Base-by-base conservation (phyloP, 257 asterid species). In the Lycium barbarum region DNA sequence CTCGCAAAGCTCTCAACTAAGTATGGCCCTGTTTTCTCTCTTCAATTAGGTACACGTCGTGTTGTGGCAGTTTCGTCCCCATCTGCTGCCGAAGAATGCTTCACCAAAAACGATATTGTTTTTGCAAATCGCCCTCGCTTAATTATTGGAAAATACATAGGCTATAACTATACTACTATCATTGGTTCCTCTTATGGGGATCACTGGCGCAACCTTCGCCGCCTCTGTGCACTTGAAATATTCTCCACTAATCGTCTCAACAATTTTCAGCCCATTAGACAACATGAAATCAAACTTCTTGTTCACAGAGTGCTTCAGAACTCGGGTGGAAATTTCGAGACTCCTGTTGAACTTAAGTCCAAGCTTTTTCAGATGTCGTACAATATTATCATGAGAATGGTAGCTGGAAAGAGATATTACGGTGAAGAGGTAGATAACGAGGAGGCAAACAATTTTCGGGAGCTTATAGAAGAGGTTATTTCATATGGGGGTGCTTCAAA, bases 311-410 rank as follows among this genome's bases (percentile, higher is more conserved):
- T 91, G 10, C 14, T 70, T 33, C 6, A 10, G 2, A 67, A 40
- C 7, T 85, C 88, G 7, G 33, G 5, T 3, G 20, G 6, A 2
- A 89, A 62, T 0, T 88, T 84, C n/a, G 89, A 72, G 2, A 59
- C 57, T 22, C 81, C 62, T 7, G 93, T 93, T 1, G 91, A 88
- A 33, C 86, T 91, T 43, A 87, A 88, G 59, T 54, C 89, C 0
- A 14, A 54, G 12, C 57, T 92, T 1, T 85, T 90, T 7, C 93
- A 86, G 83, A 54, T 91, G 78, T 80, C 90, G 0, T 88, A 88
- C 66, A 94, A 93, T 26, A 80, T 79, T 20, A 90, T 94, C 26
- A 87, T 89, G 97, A 91, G 95, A 63, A 94, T 93, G 97, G 87
- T 91, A 0, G 90, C 90, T 12, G 95, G 95, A 13, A 93, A 92